Evolutionary conservation across 768 basidiomycete genomes (phyloP).

Genomic region (Xerocomellus intermedius): DNA sequence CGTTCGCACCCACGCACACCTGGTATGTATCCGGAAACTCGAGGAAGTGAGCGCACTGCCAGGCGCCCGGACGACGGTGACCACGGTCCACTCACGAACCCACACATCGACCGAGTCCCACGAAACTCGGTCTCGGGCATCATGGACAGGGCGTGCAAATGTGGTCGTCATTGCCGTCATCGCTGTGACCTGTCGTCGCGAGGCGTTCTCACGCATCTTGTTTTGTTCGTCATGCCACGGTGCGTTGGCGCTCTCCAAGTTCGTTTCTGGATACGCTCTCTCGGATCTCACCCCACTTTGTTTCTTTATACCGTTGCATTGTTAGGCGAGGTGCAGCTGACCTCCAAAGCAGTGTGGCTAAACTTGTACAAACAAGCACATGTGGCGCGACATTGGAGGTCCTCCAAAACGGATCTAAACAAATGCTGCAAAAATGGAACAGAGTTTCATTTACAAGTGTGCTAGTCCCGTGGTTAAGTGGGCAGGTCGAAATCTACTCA

Average conservation of each 20-base stretch:
- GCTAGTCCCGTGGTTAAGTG: constrained; percentile 3
- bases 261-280: not conserved
- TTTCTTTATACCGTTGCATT: not conserved
- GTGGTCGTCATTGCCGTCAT: not conserved
- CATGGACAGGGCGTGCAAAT: not conserved
- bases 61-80: not conserved
- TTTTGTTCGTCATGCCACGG: not conserved
- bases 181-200: not conserved
- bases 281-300: not conserved
- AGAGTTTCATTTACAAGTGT: constrained; percentile 15
- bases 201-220: not conserved
- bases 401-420: constrained; percentile 2
- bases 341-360: not conserved
- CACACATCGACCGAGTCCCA: constrained; percentile 10
- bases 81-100: not conserved
- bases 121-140: not conserved
- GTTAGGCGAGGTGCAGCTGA: constrained; percentile 19
- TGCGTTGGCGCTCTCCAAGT: not conserved
- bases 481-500: constrained; percentile 18
- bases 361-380: constrained; percentile 6
- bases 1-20: not conserved
- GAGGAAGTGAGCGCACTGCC: too few species aligned
- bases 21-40: not conserved
- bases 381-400: not conserved
- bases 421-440: constrained; percentile 14